phyloP scores from a whole-genome alignment of 176 grass and related monocot species.

The Bothriochloa decipiens region DNA sequence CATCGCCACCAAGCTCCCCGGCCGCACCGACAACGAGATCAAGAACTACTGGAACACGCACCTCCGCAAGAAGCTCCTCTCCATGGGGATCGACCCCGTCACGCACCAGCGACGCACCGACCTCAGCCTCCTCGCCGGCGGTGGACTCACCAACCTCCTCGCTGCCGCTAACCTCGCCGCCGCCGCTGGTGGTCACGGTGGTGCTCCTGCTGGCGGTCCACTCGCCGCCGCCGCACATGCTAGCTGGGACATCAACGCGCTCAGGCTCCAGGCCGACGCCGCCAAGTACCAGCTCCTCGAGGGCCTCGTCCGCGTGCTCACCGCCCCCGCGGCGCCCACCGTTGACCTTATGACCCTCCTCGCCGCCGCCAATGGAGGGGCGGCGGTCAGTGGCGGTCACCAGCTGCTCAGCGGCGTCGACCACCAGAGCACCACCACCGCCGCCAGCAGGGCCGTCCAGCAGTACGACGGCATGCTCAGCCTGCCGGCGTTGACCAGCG shows the following conservation, averaged over 20 bases:
- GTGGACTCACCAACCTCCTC: constrained; percentile 46
- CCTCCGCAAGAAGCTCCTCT: constrained; percentile 80
- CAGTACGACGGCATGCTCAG: constrained; percentile 56
- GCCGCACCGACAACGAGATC: constrained; percentile 87
- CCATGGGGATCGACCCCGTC: constrained; percentile 85
- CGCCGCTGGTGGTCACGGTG: background rate
- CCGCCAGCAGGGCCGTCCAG: background rate
- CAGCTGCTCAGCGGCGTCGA: background rate
- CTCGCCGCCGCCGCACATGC: background rate
- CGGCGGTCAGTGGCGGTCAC: background rate
- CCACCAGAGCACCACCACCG: background rate
- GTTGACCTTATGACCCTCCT: constrained; percentile 64
- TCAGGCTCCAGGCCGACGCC: constrained; percentile 61
- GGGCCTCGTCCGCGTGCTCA: constrained; percentile 61
- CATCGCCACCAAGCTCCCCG: constrained; percentile 66
- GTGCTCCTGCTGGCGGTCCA: background rate
- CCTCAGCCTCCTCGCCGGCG: constrained; percentile 55
- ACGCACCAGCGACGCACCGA: constrained; percentile 77
- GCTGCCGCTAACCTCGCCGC: constrained; percentile 31
- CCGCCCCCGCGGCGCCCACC: constrained; percentile 37
- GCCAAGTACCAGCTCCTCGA: constrained; percentile 69
- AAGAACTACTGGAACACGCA: constrained; percentile 99
- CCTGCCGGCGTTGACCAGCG: constrained; percentile 42
- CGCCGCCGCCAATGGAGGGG: constrained; percentile 31
- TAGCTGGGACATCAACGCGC: constrained; percentile 53